Evolutionary conservation across 306 rosid genomes (phyloP), one percentile per base, ranked within the genome.

Genomic region (Castanospermum australe): DNA sequence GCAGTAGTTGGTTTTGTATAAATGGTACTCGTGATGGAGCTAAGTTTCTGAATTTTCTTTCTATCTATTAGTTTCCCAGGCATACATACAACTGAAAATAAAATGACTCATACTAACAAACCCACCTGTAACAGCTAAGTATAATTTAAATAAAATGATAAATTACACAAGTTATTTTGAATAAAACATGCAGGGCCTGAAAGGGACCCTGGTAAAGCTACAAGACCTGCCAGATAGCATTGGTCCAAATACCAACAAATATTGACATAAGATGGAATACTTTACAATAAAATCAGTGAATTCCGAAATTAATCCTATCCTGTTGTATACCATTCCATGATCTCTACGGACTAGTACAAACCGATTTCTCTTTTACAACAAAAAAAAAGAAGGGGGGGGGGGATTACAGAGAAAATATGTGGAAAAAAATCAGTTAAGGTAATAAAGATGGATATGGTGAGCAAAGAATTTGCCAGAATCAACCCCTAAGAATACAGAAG

Each of bases 391-490:
- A n/a, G n/a, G n/a, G 11, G 68, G 51, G 79, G 63, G 12, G 45
- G 45, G 13, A 57, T 45, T 60, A 74, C 78, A 64, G 70, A 9
- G 13, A 63, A 73, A 22, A 72, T 81, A 71, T 69, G 50, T 59
- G 22, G 47, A 42, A 10, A 52, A 59, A 47, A 77, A 22, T 51
- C 52, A 41, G 82, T 79, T 77, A 75, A 83, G 75, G 55, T 68
- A 60, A 55, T 83, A 38, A 75, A 55, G 67, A 62, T 57, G 85
- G 79, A 78, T 71, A 67, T 70, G 67, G 25, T 42, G 20, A 55
- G 83, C 83, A 74, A 83, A 77, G 86, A 89, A 79, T 78, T 75
- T 83, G 82, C 86, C 90, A 60, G 39, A 21, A 69, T 80, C 88
- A 36, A 73, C 73, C 84, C 78, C 82, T 48, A 50, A 17, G 39